Base-by-base conservation (phyloP, 1,139 yeast genomes). In the Scheffersomyces segobiensis region DNA sequence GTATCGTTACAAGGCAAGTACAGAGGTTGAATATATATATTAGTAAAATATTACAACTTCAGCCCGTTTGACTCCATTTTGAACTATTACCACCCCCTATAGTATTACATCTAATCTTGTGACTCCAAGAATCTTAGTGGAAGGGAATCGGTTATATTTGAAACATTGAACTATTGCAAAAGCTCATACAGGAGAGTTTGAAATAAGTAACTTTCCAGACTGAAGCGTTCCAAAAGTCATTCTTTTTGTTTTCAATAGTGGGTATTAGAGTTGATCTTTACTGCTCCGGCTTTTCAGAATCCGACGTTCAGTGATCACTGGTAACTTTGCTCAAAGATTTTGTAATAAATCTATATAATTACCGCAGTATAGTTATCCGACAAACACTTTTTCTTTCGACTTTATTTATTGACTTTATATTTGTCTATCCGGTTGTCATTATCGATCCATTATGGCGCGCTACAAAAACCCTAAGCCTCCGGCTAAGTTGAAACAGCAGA, bases 401-500 rank as follows among this genome's bases (percentile, higher is more conserved):
- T 32, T 24, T 14, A 14, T 32, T 32, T 32, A 10, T 32, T 32
- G 42, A 10, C 42, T 32, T 32, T 32, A 32, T 32, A 7, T 32
- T 32, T 32, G 12, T 14, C 42, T 32, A 32, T 32, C 12, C 12
- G 32, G 5, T 10, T 24, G 2, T 6, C 22, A 47, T 47, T 18
- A 14, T 24, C 26, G 12, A 17, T 20, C 50, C 50, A 48, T 20
- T 14, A 48, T 48, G 50, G 50, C 50, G 24, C 21, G 50, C 21
- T 48, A 19, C 50, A 48, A 48, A 19, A 32, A 7, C 42, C 17
- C 50, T 12, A 48, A 48, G 18, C 24, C 50, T 5, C 24, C 50
- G 5, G 18, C 50, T n/a, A 48, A 48, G 26, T 24, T 48, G 18
- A 48, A 48, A 24, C 69, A 62, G 53, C 67, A 61, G 61, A 61